Percentiles rank a stretch among this genome's conserved stretches.
These are phyloP conservation scores for Lathyrus tuberosus DNA, from an alignment of 306 rosid species.

Conservation along the genomic window DNA sequence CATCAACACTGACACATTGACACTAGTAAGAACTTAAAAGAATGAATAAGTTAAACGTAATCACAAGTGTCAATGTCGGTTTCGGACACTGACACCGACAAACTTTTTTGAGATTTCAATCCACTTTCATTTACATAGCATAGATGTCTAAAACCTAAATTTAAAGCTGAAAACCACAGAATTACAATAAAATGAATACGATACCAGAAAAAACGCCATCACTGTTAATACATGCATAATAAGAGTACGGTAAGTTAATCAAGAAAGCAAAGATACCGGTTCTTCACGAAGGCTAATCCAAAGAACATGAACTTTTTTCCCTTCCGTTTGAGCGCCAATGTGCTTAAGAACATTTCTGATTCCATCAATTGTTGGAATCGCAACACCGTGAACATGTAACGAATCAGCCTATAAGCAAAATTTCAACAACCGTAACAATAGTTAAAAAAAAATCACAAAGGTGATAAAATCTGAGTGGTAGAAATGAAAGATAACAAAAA, in stretches of 20 bases:
- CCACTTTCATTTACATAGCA: background rate
- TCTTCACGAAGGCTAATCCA: constrained; percentile 96
- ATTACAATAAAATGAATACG: background rate
- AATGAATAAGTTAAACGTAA: too few species aligned
- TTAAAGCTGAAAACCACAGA: constrained; percentile 2
- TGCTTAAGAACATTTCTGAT: constrained; percentile 80
- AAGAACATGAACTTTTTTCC: constrained; percentile 53
- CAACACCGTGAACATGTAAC: constrained; percentile 83
- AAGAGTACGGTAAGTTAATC: background rate
- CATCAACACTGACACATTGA: too few species aligned
- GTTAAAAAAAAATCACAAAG: too few species aligned
- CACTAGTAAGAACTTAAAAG: too few species aligned
- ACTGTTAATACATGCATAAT: background rate
- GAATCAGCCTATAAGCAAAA: constrained; percentile 49
- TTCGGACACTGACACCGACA: too few species aligned
- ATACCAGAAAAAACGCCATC: background rate
- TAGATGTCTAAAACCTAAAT: background rate
- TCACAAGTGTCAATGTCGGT: too few species aligned
- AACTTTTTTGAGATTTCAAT: background rate
- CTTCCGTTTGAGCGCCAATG: constrained; percentile 63
- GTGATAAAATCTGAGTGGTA: background rate
- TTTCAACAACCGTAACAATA: background rate
- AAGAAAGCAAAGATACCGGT: constrained; percentile 52
- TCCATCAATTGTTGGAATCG: constrained; percentile 82
- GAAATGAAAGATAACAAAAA: background rate